These are phyloP conservation scores for Cladosporium colombiae DNA, from an alignment of 2,329 filamentous ascomycete genomes.

Conservation along the genomic window DNA sequence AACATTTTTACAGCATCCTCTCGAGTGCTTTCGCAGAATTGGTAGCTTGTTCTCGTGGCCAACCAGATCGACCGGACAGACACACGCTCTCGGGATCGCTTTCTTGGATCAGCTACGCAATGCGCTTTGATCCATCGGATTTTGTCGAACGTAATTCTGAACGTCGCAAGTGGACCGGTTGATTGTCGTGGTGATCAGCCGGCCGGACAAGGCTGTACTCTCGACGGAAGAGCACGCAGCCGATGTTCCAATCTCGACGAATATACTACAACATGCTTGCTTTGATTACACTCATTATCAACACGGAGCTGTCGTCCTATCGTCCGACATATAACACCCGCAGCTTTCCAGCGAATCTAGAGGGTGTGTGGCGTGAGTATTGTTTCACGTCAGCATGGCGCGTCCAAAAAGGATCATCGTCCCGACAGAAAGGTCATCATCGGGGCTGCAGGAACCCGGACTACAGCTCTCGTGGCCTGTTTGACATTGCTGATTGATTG, in stretches of 20 bases:
- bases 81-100: not conserved
- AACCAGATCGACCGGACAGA: not conserved
- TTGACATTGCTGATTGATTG: not conserved
- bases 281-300: not conserved
- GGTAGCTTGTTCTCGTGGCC: not conserved
- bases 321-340: not conserved
- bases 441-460: conserved; percentile 6
- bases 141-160: not conserved
- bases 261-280: not conserved
- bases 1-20: not conserved
- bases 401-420: not conserved
- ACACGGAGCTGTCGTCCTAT: not conserved
- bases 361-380: not conserved
- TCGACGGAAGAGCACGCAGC: not conserved
- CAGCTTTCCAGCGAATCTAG: not conserved
- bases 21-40: not conserved
- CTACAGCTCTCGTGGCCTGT: not conserved
- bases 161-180: not conserved
- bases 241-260: not conserved
- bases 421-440: not conserved
- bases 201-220: not conserved
- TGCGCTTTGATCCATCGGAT: not conserved
- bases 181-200: not conserved
- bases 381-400: conserved; percentile 1
- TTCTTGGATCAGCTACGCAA: not conserved